Conservation (phyloP, 225 moss, liverwort and hornwort genomes). For the Straminergon stramineum region DNA sequence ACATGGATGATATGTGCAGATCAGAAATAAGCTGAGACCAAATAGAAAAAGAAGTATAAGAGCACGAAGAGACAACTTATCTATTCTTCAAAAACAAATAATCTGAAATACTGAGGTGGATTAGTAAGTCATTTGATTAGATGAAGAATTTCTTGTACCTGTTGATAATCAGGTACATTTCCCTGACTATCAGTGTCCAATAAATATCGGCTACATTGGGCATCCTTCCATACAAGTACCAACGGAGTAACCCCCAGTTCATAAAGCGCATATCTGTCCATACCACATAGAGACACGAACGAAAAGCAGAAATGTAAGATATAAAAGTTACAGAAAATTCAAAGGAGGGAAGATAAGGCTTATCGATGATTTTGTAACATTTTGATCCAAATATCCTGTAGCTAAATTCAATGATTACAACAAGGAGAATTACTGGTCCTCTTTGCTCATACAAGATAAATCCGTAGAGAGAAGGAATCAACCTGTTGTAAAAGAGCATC, state of each 20-base stretch:
- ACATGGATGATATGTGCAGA: not conserved
- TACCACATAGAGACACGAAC: not conserved
- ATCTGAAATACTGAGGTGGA: not conserved
- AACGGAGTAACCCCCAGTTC: conserved; percentile 86
- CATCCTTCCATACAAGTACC: conserved; percentile 92
- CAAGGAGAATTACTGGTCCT: not conserved
- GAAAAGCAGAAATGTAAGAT: not conserved
- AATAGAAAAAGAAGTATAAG: not conserved
- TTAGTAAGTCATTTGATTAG: not conserved
- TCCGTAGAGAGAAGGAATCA: not conserved
- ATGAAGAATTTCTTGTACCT: conserved; percentile 32
- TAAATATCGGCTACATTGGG: conserved; percentile 72
- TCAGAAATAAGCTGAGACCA: not conserved
- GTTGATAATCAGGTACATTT: conserved; percentile 73
- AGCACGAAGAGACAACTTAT: not conserved
- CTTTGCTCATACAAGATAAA: not conserved
- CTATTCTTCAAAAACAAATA: not conserved
- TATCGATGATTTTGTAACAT: not conserved
- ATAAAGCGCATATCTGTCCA: conserved; percentile 81
- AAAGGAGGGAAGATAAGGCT: not conserved
- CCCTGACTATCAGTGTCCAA: conserved; percentile 91
- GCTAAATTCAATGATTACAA: not conserved
- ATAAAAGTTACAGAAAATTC: not conserved
- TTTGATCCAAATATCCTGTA: not conserved
- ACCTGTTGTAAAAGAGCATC: conserved; percentile 85